These are phyloP conservation scores for Hypoxylon rubiginosum DNA, from an alignment of 2,329 filamentous ascomycete species.

Conservation along the genomic window DNA sequence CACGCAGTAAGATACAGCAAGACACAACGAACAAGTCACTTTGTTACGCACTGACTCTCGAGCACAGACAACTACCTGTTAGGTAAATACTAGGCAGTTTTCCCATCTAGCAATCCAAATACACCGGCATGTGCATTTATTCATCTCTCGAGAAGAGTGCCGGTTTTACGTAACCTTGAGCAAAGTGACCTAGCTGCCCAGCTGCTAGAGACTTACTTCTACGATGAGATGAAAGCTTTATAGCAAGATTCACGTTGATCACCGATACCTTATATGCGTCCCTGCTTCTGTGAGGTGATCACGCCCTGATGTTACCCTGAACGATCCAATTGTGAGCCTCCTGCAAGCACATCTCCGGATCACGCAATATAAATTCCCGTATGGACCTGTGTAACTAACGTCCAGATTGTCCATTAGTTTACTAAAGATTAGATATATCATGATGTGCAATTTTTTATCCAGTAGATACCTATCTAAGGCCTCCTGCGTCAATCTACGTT, in stretches of 20 bases:
- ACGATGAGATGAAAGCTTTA: neutral
- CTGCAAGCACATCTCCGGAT: neutral
- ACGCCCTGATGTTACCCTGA: neutral
- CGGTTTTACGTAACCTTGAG: neutral
- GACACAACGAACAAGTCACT: constrained; percentile 9
- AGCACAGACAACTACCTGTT: constrained; percentile 25
- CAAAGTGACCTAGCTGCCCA: neutral
- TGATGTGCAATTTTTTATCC: constrained; percentile 6
- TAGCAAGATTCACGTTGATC: neutral
- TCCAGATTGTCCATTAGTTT: constrained; percentile 6
- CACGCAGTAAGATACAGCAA: constrained; percentile 25
- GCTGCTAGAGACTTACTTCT: neutral
- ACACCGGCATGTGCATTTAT: constrained; percentile 1
- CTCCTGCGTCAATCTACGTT: constrained; percentile 5
- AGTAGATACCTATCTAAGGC: constrained; percentile 2
- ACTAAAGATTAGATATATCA: neutral
- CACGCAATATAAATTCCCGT: constrained; percentile 1
- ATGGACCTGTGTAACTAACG: constrained; percentile 2
- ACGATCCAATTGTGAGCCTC: neutral
- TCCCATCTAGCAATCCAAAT: neutral
- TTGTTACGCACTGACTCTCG: constrained; percentile 35
- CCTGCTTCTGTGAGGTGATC: neutral
- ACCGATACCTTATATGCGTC: neutral
- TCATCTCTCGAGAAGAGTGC: neutral
- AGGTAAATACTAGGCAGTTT: neutral